Percentiles rank a stretch among this genome's conserved stretches.
Evolutionary conservation across 768 basidiomycete genomes (phyloP).

Genomic region (Kwoniella pini): DNA sequence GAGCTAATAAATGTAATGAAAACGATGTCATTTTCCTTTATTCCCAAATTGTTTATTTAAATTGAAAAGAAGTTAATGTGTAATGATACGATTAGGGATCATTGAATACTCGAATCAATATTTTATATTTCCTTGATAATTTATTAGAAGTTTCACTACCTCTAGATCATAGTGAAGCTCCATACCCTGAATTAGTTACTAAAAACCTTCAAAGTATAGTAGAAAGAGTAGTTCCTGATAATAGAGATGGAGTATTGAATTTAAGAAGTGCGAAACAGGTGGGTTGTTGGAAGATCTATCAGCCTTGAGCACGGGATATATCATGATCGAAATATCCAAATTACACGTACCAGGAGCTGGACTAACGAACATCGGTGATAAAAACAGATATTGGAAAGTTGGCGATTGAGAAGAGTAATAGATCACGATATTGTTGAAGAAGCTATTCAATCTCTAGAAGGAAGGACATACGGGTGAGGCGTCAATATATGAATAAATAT

Average conservation of each 20-base stretch:
- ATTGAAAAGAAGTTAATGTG: not conserved
- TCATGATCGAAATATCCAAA: too few species aligned
- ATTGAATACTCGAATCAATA: constrained; percentile 87
- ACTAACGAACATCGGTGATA: not conserved
- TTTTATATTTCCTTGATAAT: constrained; percentile 85
- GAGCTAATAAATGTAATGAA: constrained; percentile 7
- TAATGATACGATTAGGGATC: constrained; percentile 63
- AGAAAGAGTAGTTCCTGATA: constrained; percentile 81
- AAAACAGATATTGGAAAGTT: constrained; percentile 80
- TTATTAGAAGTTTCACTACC: constrained; percentile 56
- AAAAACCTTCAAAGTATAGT: constrained; percentile 78
- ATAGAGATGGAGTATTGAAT: constrained; percentile 83
- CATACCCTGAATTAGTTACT: constrained; percentile 75
- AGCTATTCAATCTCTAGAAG: constrained; percentile 59
- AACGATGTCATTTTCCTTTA: not conserved
- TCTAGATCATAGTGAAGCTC: constrained; percentile 53
- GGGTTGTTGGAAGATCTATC: too few species aligned
- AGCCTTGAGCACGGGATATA: too few species aligned
- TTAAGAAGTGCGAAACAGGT: constrained; percentile 85
- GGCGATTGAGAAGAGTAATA: constrained; percentile 80
- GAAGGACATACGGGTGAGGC: constrained; percentile 34
- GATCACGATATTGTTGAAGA: constrained; percentile 77
- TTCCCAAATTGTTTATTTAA: not conserved
- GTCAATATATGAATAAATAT: too few species aligned
- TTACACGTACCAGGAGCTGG: too few species aligned